Conservation (phyloP, 345 rosid species). For the Gossypium australe region DNA sequence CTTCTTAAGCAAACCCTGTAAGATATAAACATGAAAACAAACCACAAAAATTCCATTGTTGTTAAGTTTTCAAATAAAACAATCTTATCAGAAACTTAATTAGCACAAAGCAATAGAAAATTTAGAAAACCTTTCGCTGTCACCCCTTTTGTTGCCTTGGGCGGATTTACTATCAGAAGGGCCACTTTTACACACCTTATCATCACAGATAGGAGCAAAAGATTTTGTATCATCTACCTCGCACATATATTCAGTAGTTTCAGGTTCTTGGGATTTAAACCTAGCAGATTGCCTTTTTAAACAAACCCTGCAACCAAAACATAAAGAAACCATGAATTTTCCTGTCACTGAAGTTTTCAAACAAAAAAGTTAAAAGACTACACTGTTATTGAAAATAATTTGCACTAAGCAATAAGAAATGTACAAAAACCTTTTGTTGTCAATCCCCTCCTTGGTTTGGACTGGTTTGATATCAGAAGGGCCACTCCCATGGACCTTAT, state of each 20-base stretch:
- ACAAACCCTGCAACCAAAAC: neutral
- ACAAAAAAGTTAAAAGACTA: too few relatives aligned
- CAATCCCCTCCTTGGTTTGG: neutral
- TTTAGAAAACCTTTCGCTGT: neutral
- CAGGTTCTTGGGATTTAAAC: neutral
- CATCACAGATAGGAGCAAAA: neutral
- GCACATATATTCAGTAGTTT: neutral
- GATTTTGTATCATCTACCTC: neutral
- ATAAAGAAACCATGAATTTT: neutral
- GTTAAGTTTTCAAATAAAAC: neutral
- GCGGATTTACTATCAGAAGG: neutral
- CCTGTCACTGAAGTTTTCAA: neutral
- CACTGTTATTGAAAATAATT: neutral
- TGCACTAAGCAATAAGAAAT: neutral
- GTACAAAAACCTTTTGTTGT: neutral
- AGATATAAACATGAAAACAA: neutral
- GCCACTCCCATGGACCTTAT: neutral
- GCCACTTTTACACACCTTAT: neutral
- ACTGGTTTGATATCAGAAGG: neutral
- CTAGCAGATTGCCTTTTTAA: neutral
- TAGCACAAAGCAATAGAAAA: neutral
- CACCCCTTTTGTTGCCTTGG: neutral
- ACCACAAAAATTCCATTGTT: neutral
- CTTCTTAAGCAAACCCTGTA: conserved; percentile 22
- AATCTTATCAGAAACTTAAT: neutral